Base-by-base conservation (phyloP, 345 rosid genomes). In the Sisymbrium altissimum region DNA sequence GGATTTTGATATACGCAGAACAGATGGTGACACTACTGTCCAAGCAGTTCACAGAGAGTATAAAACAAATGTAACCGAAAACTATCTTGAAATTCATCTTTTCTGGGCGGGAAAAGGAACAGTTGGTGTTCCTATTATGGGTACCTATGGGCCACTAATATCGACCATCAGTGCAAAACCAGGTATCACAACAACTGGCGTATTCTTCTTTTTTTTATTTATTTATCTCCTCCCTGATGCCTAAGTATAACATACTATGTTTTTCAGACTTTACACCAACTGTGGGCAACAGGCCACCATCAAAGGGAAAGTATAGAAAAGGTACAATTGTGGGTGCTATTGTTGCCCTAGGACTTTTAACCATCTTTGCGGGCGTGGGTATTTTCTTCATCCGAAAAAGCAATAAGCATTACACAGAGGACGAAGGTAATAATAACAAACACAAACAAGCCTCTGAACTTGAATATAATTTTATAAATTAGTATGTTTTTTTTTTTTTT, bases 101-200 rank as follows among this genome's bases (percentile, higher is more conserved):
- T 79, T 79, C 27, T 74, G 79, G 82, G 76, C 79, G 32, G 82
- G 82, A 2, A 79, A 79, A 36, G 82, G 79, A 62, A 74, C 79
- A 17, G 70, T 61, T 3, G 74, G 77, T 60, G 58, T 74, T 57
- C 82, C 82, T 58, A 15, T 18, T 8, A 64, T 70, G 64, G 82
- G 79, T 11, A 23, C 68, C 41, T 79, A 74, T 58, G 82, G 82
- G 4, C 79, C 82, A 12, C 2, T 61, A 54, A 38, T 78, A 6
- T 84, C 92, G 3, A 83, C 92, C 17, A 78, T 87, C 66, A 85
- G 91, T 71, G 90, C 86, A 12, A 72, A 65, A n/a, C 83, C 90
- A 84, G 87, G 91, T 89, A 72, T 54, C 62, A 17, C 17, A 5
- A n/a, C 19, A 10, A 55, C 27, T 33, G 5, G 12, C 5, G 3